These are phyloP conservation scores for Salvia splendens DNA, from an alignment of 257 asterid species.

Conservation along the genomic window DNA sequence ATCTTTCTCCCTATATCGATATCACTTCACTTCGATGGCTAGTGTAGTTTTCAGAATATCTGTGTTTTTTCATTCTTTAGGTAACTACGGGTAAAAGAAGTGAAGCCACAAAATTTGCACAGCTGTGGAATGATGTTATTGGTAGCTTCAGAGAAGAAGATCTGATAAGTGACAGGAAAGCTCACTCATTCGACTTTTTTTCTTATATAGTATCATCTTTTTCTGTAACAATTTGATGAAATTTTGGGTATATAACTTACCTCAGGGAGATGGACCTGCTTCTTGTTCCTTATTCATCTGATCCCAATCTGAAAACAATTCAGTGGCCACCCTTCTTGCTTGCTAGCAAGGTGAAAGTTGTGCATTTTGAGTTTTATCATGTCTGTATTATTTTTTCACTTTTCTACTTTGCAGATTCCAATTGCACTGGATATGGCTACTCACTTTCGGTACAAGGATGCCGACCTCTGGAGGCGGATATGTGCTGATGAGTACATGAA, in stretches of 20 bases:
- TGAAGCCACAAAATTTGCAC: conserved; percentile 96
- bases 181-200: conserved; percentile 31
- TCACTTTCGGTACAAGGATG: conserved; percentile 86
- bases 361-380: conserved; percentile 27
- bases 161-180: conserved; percentile 89
- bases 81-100: conserved; percentile 71
- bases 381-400: conserved; percentile 33
- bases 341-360: conserved; percentile 78
- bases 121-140: conserved; percentile 94
- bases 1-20: conserved; percentile 30
- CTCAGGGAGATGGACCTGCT: conserved; percentile 99
- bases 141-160: conserved; percentile 98
- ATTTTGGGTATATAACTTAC: conserved; percentile 24
- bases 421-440: conserved; percentile 95
- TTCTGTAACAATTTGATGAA: background rate
- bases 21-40: conserved; percentile 28
- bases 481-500: conserved; percentile 89
- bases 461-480: conserved; percentile 93
- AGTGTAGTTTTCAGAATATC: conserved; percentile 12
- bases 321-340: conserved; percentile 99
- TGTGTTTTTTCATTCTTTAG: conserved; percentile 42
- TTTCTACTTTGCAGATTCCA: conserved; percentile 70
- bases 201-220: conserved; percentile 18
- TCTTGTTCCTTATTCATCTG: conserved; percentile 94
- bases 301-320: conserved; percentile 74